Conservation (phyloP, 345 rosid species). For the Rubroshorea leprosula region DNA sequence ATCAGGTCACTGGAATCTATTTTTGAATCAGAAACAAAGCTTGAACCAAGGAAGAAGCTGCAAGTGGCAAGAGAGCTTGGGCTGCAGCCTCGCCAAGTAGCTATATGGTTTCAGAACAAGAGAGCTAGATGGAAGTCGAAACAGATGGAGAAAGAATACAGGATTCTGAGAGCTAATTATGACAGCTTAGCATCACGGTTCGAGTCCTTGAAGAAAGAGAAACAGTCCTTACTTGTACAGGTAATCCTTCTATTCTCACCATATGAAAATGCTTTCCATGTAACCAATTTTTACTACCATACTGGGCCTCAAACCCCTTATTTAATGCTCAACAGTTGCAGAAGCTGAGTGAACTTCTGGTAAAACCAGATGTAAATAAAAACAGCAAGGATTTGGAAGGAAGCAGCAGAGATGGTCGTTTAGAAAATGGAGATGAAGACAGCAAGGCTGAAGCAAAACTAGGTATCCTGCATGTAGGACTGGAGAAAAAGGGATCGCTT, state of each 20-base stretch:
- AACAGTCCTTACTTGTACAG: constrained; percentile 47
- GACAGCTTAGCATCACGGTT: constrained; percentile 45
- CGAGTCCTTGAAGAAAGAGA: constrained; percentile 56
- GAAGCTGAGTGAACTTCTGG: constrained; percentile 36
- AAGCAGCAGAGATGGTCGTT: constrained; percentile 17
- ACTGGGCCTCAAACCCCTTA: background rate
- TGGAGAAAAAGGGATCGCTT: constrained; percentile 12
- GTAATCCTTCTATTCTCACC: constrained; percentile 22
- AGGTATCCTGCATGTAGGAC: constrained; percentile 14
- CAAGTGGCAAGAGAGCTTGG: constrained; percentile 64
- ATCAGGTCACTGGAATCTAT: constrained; percentile 58
- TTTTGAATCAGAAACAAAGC: constrained; percentile 68
- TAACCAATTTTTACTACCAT: background rate
- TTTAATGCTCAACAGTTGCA: constrained; percentile 40
- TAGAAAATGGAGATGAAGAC: constrained; percentile 25
- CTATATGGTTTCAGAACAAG: constrained; percentile 88
- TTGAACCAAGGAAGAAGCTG: constrained; percentile 65
- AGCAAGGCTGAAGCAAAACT: constrained; percentile 26
- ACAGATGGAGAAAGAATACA: constrained; percentile 62
- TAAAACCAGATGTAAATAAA: constrained; percentile 20
- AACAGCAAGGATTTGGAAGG: constrained; percentile 21
- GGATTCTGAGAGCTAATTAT: constrained; percentile 39
- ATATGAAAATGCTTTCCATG: too few relatives aligned
- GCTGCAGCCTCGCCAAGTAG: constrained; percentile 78
- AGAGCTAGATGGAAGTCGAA: constrained; percentile 86